Percentiles rank a stretch among this genome's conserved stretches.
phyloP scores from a whole-genome alignment of 495 filamentous ascomycete species.

The Neurospora intermedia region DNA sequence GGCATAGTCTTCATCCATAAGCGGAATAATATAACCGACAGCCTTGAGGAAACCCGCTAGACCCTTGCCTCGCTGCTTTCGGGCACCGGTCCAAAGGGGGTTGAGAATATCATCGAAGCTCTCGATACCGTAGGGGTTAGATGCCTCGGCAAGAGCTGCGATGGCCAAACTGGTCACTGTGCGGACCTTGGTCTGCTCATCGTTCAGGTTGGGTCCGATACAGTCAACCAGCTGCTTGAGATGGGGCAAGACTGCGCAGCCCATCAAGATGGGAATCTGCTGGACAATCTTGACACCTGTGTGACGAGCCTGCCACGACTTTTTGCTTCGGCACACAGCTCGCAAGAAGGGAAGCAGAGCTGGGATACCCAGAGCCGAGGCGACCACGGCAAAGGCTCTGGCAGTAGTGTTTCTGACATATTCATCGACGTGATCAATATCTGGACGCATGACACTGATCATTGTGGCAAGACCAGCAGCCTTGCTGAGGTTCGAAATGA shows the following conservation, averaged over 20 bases:
- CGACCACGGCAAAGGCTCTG: constrained; percentile 93
- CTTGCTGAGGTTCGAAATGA: constrained; percentile 95
- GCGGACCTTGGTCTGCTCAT: constrained; percentile 95
- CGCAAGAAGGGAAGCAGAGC: constrained; percentile 89
- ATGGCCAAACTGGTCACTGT: constrained; percentile 94
- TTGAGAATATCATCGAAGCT: constrained; percentile 97
- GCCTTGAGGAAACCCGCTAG: constrained; percentile 94
- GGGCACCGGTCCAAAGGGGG: constrained; percentile 89
- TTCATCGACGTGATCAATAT: constrained; percentile 97
- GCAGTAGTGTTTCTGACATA: constrained; percentile 99
- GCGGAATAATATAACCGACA: constrained; percentile 93
- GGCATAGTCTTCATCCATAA: constrained; percentile 99
- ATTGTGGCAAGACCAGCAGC: constrained; percentile 96
- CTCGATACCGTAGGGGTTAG: constrained; percentile 98
- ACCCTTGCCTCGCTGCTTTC: constrained; percentile 94
- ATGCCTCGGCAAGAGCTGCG: constrained; percentile 90
- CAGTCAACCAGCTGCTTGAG: constrained; percentile 94
- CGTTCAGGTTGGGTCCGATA: constrained; percentile 88
- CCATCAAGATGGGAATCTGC: constrained; percentile 99
- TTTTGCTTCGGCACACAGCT: constrained; percentile 93
- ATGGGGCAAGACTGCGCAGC: constrained; percentile 92
- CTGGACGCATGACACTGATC: constrained; percentile 98
- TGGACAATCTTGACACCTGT: constrained; percentile 99
- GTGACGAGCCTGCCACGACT: constrained; percentile 97
- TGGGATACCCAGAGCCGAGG: constrained; percentile 91